phyloP scores from a whole-genome alignment of 345 rosid species.

The Eucalyptus dawsonii region DNA sequence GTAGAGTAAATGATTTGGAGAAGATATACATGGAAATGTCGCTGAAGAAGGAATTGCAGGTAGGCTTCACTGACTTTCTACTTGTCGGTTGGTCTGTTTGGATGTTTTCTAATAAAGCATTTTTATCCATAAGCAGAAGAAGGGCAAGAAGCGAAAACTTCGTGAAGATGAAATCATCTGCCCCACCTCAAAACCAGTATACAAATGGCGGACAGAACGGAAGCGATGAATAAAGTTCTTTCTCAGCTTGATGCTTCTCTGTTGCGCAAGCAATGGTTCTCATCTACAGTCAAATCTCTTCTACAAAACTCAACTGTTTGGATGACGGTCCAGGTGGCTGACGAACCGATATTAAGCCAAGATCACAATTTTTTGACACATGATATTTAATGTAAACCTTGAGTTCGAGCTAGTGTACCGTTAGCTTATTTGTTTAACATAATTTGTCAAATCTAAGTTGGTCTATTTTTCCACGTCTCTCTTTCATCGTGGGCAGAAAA shows the following conservation, averaged over 20 bases:
- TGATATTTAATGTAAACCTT: neutral
- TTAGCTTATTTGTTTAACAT: neutral
- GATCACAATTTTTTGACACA: neutral
- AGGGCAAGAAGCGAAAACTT: conserved; percentile 63
- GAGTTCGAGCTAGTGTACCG: neutral
- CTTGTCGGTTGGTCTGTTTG: neutral
- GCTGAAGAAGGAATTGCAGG: conserved; percentile 80
- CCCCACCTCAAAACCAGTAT: conserved; percentile 60
- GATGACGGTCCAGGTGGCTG: neutral
- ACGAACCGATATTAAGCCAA: neutral
- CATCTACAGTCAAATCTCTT: neutral
- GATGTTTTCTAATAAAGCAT: neutral
- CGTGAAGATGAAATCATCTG: conserved; percentile 57
- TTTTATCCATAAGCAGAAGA: conserved; percentile 32
- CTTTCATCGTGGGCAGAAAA: neutral
- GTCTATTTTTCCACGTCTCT: neutral
- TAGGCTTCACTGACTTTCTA: neutral
- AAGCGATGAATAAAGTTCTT: conserved; percentile 34
- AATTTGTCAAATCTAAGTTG: neutral
- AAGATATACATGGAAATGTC: conserved; percentile 68
- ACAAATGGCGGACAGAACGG: conserved; percentile 68
- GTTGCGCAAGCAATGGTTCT: neutral
- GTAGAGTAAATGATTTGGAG: conserved; percentile 52
- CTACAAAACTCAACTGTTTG: neutral
- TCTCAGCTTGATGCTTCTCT: neutral